Evolutionary conservation across 768 basidiomycete species (phyloP).

Genomic region (Dioszegia hungarica): DNA sequence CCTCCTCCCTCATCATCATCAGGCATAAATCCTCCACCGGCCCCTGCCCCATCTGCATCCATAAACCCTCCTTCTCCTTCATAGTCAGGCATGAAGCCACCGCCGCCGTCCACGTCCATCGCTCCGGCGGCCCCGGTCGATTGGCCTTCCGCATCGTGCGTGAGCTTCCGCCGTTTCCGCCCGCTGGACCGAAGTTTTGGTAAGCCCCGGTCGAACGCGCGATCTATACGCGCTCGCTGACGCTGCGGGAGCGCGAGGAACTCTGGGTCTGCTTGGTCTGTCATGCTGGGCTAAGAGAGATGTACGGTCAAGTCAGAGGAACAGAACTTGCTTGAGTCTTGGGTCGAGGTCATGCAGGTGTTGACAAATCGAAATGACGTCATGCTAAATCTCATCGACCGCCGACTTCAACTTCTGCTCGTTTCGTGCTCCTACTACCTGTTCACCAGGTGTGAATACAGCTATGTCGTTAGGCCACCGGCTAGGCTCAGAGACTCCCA

Average conservation of each 20-base stretch:
- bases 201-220: slow-evolving; percentile 35
- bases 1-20: slow-evolving; percentile 20
- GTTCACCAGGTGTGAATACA: too few relatives aligned
- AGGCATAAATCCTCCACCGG: slow-evolving; percentile 22
- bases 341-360: neutral
- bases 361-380: neutral
- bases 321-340: neutral
- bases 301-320: neutral
- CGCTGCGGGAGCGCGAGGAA: slow-evolving; percentile 32
- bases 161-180: slow-evolving; percentile 23
- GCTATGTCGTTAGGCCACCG: neutral
- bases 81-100: slow-evolving; percentile 17
- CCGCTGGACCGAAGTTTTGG: neutral
- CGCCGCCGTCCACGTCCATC: slow-evolving; percentile 14
- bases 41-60: slow-evolving; percentile 25
- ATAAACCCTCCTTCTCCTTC: slow-evolving; percentile 33
- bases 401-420: neutral
- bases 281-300: too few relatives aligned
- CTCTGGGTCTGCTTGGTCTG: slow-evolving; percentile 34
- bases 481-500: neutral
- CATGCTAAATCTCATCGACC: neutral
- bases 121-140: too few relatives aligned
- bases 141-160: too few relatives aligned
- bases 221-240: slow-evolving; percentile 32
- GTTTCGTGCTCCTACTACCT: too few relatives aligned